These are phyloP conservation scores for Blastobotrys arbuscula DNA, from an alignment of 1,139 yeast species.

Conservation along the genomic window DNA sequence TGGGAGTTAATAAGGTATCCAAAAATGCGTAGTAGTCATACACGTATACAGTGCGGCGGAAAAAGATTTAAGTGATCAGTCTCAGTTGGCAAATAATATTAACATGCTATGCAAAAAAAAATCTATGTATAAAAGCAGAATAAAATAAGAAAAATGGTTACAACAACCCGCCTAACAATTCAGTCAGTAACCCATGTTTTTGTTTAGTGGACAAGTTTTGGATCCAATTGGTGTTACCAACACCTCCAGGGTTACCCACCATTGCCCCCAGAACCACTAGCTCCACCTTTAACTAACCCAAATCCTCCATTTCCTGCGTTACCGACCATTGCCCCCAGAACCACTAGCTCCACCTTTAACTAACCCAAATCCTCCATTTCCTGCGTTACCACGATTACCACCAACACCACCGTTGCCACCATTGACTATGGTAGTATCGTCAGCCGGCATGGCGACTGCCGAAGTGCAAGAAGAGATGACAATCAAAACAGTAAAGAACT, in stretches of 20 bases:
- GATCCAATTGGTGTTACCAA: background rate
- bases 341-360: background rate
- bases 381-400: background rate
- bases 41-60: too few relatives aligned
- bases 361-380: background rate
- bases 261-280: background rate
- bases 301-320: background rate
- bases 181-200: background rate
- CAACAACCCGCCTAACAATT: background rate
- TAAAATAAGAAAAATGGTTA: too few relatives aligned
- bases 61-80: too few relatives aligned
- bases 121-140: too few relatives aligned
- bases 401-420: background rate
- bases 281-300: background rate
- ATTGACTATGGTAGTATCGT: background rate
- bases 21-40: too few relatives aligned
- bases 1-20: too few relatives aligned
- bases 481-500: background rate
- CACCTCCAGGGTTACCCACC: constrained; percentile 4
- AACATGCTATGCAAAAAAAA: too few relatives aligned
- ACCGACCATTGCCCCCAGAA: background rate
- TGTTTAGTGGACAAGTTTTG: background rate
- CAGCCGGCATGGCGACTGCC: background rate
- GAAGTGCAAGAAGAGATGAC: background rate
- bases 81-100: too few relatives aligned